These are phyloP conservation scores for Periconia sp. DNA, from an alignment of 2,329 filamentous ascomycete genomes.

Conservation along the genomic window DNA sequence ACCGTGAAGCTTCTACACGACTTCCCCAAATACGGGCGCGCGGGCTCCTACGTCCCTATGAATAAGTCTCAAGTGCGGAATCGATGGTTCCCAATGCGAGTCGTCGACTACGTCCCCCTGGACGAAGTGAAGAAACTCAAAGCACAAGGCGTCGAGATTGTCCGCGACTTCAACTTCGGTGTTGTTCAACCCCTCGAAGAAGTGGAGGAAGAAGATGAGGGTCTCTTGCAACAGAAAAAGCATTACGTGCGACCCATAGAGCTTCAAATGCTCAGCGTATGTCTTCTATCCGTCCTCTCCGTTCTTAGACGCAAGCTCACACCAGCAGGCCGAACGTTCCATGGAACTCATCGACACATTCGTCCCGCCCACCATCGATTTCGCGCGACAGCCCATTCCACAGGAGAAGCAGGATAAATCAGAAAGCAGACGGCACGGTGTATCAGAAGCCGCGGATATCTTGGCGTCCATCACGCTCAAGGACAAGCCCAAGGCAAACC, in stretches of 20 bases:
- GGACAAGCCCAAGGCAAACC: constrained; percentile 26
- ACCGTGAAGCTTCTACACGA: constrained; percentile 56
- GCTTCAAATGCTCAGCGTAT: constrained; percentile 44
- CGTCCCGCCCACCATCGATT: constrained; percentile 51
- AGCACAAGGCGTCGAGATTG: constrained; percentile 46
- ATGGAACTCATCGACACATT: constrained; percentile 52
- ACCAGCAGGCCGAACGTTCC: constrained; percentile 44
- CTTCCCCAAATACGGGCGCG: constrained; percentile 53
- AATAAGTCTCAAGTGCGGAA: constrained; percentile 58
- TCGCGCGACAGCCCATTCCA: constrained; percentile 50
- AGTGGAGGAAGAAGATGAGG: constrained; percentile 24
- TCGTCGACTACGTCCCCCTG: constrained; percentile 56
- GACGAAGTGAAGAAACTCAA: constrained; percentile 50
- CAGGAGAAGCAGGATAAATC: constrained; percentile 30
- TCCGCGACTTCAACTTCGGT: constrained; percentile 52
- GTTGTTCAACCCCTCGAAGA: constrained; percentile 33
- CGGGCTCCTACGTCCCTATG: constrained; percentile 55
- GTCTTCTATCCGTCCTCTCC: constrained; percentile 7
- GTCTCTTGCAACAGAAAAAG: constrained; percentile 16
- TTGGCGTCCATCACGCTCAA: constrained; percentile 37
- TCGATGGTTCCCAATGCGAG: constrained; percentile 53
- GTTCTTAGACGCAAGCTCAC: constrained; percentile 17
- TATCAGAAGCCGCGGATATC: constrained; percentile 39
- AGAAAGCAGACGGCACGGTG: constrained; percentile 29
- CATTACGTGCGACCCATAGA: constrained; percentile 42